Evolutionary conservation across 2,329 filamentous ascomycete genomes (phyloP), one percentile per base, ranked within the genome.

Genomic region (Curvularia sp.): DNA sequence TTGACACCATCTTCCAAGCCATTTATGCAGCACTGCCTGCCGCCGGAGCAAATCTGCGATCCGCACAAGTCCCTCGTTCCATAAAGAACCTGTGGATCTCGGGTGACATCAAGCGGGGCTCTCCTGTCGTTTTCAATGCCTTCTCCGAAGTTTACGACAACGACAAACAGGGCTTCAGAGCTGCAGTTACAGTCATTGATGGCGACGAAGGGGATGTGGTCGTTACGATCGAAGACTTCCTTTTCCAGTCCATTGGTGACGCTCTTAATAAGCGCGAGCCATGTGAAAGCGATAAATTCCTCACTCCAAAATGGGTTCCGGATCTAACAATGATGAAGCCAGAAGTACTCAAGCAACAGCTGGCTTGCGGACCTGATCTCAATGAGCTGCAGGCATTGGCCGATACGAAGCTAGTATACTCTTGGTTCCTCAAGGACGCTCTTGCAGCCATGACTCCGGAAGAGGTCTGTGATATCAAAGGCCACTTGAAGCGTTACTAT

Each of bases 61-160:
- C 25, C 23, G 45, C 45, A 32, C 25, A 28, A 18, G 45, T 47
- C 7, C 45, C 45, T 5, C 45, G 45, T 15, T 47, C 28, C 18
- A 32, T 47, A 25, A 47, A 47, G 45, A 19, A 28, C n/a, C 5
- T 47, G 27, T 47, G 25, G 25, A 47, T 47, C 27, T 47, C 45
- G 9, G 25, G 25, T 4, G 18, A 30, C n/a, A 47, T 47, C 18
- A 28, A 32, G 25, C 27, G 12, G 3, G 45, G 28, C 25, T 15
- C 27, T 4, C 21, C 25, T n/a, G 32, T 8, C 3, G 12, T 13
- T 34, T 32, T 47, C 45, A 25, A 19, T 19, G 45, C 45, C 13
- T 47, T 32, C 27, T 47, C 45, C 28, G 25, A 32, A 12, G 28
- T 47, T 18, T 27, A 10, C 1, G 25, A 47, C 18, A 30, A 47